Evolutionary conservation across 495 filamentous ascomycete genomes (phyloP), one percentile per base, ranked within the genome.

Genomic region (Talaromyces wortmannii): DNA sequence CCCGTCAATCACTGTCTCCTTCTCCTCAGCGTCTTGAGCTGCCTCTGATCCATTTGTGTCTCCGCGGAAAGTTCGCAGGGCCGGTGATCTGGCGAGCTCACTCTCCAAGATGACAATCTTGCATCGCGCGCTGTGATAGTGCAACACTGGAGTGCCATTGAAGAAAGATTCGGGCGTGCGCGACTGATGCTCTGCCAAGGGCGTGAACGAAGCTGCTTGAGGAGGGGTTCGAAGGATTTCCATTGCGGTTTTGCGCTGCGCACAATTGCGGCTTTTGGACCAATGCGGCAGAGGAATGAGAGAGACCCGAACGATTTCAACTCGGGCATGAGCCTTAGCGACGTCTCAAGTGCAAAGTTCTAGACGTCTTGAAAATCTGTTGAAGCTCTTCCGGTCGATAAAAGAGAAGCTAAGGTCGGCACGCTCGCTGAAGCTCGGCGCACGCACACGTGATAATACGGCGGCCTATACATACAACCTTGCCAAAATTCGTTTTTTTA

Each of bases 161-260:
- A 84, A 86, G 79, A 97, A 98, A 31, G 86, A 91, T 49, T 74
- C 68, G 0, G 94, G 94, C 7, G 94, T 98, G 57, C 85, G 84
- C 30, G 86, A 83, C 66, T 95, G 90, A 70, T 96, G 89, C 53
- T 87, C 84, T 15, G 80, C 73, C 45, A 98, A 80, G 8, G 84
- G 77, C 29, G 82, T 87, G 76, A 90, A 97, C 62, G 74, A 74
- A 30, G 70, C 69, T 7, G 74, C 57, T 6, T 72, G 62, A 1
- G 86, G 87, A 6, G 76, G 50, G 4, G 59, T 56, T 46, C 65
- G 71, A 16, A 86, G 72, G 16, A 73, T 52, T 65, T 82, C 78
- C 75, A 84, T 80, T 17, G 49, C 43, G n/a, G 11, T 2, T 16
- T 43, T 43, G 17, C 18, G 6, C 4, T 36, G 6, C 31, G 15